Evolutionary conservation across 1,139 yeast species (phyloP).

Genomic region (Suhomyces ambrosiae): DNA sequence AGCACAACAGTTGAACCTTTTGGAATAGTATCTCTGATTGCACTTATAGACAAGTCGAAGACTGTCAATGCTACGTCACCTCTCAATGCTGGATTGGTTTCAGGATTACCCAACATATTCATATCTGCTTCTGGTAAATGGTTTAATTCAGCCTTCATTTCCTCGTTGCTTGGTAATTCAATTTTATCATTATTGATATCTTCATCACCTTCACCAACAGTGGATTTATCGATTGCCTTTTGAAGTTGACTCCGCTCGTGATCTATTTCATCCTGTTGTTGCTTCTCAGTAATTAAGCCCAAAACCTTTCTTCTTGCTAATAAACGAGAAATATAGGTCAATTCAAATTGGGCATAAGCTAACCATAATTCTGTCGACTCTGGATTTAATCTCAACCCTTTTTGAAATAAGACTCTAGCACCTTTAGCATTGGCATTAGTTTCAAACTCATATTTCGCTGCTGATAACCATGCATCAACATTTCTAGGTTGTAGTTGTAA

Average conservation of each 20-base stretch:
- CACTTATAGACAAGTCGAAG: conserved; percentile 69
- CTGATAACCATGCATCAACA: conserved; percentile 89
- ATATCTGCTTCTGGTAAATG: conserved; percentile 85
- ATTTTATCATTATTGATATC: conserved; percentile 43
- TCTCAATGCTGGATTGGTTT: conserved; percentile 83
- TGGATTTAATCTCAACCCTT: conserved; percentile 80
- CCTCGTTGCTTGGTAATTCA: conserved; percentile 52
- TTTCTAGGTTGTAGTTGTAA: conserved; percentile 90
- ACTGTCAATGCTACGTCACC: conserved; percentile 88
- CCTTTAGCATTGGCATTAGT: conserved; percentile 86
- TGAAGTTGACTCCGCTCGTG: conserved; percentile 37
- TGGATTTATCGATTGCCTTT: conserved; percentile 27
- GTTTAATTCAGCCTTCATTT: conserved; percentile 62
- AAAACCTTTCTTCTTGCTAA: conserved; percentile 81
- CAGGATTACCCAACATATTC: conserved; percentile 81
- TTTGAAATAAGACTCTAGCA: conserved; percentile 83
- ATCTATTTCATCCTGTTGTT: conserved; percentile 58
- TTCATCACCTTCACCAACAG: conserved; percentile 22
- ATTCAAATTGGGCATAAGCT: conserved; percentile 84
- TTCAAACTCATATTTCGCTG: conserved; percentile 93
- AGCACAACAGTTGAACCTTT: conserved; percentile 29
- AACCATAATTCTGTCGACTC: conserved; percentile 77
- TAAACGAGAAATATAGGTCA: conserved; percentile 80
- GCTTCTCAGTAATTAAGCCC: conserved; percentile 73
- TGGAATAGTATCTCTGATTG: conserved; percentile 41